Conservation (phyloP, 2,329 filamentous ascomycete genomes). For the Didymella glomerata region DNA sequence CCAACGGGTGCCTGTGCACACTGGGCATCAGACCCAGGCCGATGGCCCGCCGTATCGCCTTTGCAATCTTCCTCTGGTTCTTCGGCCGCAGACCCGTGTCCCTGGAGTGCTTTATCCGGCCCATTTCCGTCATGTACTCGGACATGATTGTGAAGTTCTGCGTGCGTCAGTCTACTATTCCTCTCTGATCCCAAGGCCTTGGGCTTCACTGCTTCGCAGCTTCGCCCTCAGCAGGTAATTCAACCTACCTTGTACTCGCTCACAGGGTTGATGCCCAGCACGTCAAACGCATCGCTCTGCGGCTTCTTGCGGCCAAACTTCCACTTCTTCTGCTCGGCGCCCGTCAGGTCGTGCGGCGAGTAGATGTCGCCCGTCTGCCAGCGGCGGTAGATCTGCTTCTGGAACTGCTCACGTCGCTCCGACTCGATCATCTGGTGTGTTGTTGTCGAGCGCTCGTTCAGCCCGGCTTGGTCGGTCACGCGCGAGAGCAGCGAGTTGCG, state of each 20-base stretch:
- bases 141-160: slow-evolving; percentile 93
- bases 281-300: slow-evolving; percentile 76
- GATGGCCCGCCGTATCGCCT: slow-evolving; percentile 87
- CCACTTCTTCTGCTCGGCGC: slow-evolving; percentile 84
- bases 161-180: slow-evolving; percentile 13
- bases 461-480: slow-evolving; percentile 32
- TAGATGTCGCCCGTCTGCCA: slow-evolving; percentile 88
- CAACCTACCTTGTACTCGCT: slow-evolving; percentile 82
- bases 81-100: slow-evolving; percentile 82
- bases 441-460: slow-evolving; percentile 30
- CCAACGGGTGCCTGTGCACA: slow-evolving; percentile 80
- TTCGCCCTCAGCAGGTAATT: too few species aligned
- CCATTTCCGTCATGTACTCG: slow-evolving; percentile 85
- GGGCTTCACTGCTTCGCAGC: too few species aligned
- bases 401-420: slow-evolving; percentile 58
- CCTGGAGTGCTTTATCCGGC: slow-evolving; percentile 79
- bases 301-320: slow-evolving; percentile 61
- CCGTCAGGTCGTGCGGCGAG: slow-evolving; percentile 84
- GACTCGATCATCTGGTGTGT: slow-evolving; percentile 38
- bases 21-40: slow-evolving; percentile 92
- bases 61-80: slow-evolving; percentile 93
- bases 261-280: slow-evolving; percentile 79
- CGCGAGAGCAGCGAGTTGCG: slow-evolving; percentile 23
- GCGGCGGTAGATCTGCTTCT: slow-evolving; percentile 71
- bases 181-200: too few species aligned